Conservation (phyloP, 495 filamentous ascomycete species). For the Usnea hakonensis region DNA sequence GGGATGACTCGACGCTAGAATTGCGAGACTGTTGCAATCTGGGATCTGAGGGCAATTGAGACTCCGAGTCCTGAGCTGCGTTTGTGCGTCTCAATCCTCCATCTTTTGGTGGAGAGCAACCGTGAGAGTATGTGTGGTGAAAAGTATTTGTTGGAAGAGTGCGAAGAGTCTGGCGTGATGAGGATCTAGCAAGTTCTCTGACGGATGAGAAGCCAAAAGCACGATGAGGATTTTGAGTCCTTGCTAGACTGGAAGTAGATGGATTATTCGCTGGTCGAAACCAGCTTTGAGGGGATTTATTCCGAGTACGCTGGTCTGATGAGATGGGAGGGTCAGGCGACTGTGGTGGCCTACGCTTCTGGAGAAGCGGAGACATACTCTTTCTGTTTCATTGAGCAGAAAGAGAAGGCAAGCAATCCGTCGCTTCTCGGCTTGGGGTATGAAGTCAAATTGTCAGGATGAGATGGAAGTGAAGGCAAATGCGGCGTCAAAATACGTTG, state of each 20-base stretch:
- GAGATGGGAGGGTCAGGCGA: neutral
- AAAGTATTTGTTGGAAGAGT: neutral
- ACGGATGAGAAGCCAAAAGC: conserved; percentile 12
- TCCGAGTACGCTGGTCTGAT: neutral
- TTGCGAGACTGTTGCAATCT: conserved; percentile 1
- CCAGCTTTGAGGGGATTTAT: conserved; percentile 6
- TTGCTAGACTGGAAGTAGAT: conserved; percentile 10
- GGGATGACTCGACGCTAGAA: conserved; percentile 15
- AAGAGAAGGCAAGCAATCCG: neutral
- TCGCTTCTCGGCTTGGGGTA: neutral
- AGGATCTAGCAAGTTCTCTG: conserved; percentile 12
- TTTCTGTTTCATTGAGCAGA: neutral
- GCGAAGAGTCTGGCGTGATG: conserved; percentile 3
- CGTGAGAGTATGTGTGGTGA: conserved; percentile 1
- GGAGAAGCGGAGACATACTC: conserved; percentile 12
- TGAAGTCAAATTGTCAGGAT: neutral
- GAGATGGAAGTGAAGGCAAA: neutral
- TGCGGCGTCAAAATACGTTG: neutral
- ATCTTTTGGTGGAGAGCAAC: neutral
- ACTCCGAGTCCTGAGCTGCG: neutral
- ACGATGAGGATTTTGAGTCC: conserved; percentile 8
- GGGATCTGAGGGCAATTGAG: neutral
- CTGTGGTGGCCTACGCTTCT: neutral
- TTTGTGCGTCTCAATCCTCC: neutral
- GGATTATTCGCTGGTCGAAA: conserved; percentile 11